Base-by-base conservation (phyloP, 768 basidiomycete species). In the Boletales sp. region DNA sequence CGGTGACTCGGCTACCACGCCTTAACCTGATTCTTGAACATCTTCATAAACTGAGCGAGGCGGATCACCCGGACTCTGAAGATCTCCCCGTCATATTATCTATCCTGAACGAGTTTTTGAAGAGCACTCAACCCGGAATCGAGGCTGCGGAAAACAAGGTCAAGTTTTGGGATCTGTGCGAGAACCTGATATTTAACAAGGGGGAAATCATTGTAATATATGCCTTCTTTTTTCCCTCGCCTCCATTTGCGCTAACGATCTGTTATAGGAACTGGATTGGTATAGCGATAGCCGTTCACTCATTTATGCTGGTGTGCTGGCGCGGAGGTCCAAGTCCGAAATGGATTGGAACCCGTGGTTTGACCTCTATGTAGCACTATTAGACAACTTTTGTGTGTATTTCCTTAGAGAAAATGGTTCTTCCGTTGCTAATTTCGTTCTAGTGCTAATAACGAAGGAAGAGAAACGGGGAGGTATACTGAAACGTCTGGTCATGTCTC, bases 101-200 rank as follows among this genome's bases (percentile, higher is more conserved):
- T 10, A 78, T 93, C 3, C 59, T 94, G 47, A 80, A 75, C 29
- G 80, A 84, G 40, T 84, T 83, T 53, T 76, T 95, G 52, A 91
- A 88, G 73, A 85, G 85, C 55, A 90, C 90, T 0, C 86, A 94
- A 60, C 91, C 91, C 1, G 93, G 93, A 5, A 94, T 95, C 51
- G 88, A 83, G 52, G 88, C 85, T n/a, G 90, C 93, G 1, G 92
- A 94, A 63, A 79, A 82, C 54, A 92, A 92, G 64, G 92, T 94
- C 56, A 92, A 91, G 62, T 84, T 91, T 52, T 90, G 87, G 85
- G 82, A 74, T 45, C 70, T 94, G 3, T 83, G 82, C 55, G 90
- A 94, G 69, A 84, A 79, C 57, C 63, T 95, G 43, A 67, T 81
- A 12, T 90, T 82, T 59, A 82, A 82, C 60, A 83, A 78, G 54